A percentile compares a stretch with the other conserved stretches of the same genome.
phyloP scores from a whole-genome alignment of 495 filamentous ascomycete species.

The Clavariopsis aquatica region DNA sequence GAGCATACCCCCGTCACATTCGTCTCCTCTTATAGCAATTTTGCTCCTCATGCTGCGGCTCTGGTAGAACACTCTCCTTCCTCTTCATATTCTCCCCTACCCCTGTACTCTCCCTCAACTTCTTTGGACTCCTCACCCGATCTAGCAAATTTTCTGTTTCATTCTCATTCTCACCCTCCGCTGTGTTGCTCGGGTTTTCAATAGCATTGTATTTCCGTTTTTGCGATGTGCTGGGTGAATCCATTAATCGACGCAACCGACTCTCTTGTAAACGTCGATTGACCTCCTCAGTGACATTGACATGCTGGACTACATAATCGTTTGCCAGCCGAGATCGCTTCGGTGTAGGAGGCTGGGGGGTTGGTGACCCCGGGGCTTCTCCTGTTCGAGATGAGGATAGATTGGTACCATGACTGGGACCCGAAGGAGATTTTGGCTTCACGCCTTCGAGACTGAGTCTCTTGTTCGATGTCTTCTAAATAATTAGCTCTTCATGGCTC shows the following conservation, averaged over 20 bases:
- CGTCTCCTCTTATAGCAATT: background rate
- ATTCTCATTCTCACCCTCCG: background rate
- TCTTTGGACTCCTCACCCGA: background rate
- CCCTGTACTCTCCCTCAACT: background rate
- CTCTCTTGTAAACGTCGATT: constrained; percentile 11
- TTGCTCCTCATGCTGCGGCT: background rate
- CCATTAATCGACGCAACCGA: constrained; percentile 11
- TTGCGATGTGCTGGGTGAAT: constrained; percentile 14
- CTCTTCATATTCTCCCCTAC: background rate
- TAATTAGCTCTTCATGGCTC: background rate
- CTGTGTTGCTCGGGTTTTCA: background rate
- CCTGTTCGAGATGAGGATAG: background rate
- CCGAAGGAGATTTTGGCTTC: background rate
- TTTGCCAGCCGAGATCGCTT: background rate
- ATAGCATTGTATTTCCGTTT: constrained; percentile 13
- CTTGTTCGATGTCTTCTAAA: constrained; percentile 4
- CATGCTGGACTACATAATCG: constrained; percentile 6
- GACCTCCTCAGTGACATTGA: constrained; percentile 18
- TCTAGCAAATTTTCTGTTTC: background rate
- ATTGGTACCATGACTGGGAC: background rate
- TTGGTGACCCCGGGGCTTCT: background rate
- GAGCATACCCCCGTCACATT: too few relatives aligned
- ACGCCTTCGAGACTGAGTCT: constrained; percentile 10
- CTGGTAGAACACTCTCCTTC: background rate
- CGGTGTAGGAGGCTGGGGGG: constrained; percentile 1